Conservation (phyloP, 108 stramenopile genomes). For the Skeletonema tropicum region DNA sequence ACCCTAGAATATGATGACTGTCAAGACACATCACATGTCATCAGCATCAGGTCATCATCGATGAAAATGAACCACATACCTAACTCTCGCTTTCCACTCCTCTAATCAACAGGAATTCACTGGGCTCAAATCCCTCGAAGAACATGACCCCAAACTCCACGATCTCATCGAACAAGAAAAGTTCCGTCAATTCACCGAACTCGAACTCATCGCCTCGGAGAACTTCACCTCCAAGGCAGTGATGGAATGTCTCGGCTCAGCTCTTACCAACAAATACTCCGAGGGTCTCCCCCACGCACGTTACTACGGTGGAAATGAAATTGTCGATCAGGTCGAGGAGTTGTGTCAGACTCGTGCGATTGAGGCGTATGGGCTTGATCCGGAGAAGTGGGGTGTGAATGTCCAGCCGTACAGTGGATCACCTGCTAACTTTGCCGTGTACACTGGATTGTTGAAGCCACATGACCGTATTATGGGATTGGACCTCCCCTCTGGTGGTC, state of each 20-base stretch:
- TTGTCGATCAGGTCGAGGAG: conserved; percentile 96
- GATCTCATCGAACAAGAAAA: conserved; percentile 97
- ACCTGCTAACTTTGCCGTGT: conserved; percentile 99
- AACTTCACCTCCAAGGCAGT: conserved; percentile 99
- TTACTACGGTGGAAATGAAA: conserved; percentile 99
- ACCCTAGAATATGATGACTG: not conserved
- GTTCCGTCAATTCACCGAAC: conserved; percentile 92
- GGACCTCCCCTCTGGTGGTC: conserved; percentile 98
- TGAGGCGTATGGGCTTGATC: conserved; percentile 93
- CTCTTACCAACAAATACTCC: conserved; percentile 99
- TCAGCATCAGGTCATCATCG: conserved; percentile 2
- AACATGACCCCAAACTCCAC: conserved; percentile 95
- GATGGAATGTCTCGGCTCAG: conserved; percentile 98
- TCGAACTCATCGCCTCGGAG: conserved; percentile 99
- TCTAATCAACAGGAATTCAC: conserved; percentile 70
- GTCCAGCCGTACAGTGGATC: conserved; percentile 97
- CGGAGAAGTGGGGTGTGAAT: conserved; percentile 99
- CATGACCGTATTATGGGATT: conserved; percentile 99
- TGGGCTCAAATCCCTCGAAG: conserved; percentile 89
- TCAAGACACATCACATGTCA: conserved; percentile 1
- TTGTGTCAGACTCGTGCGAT: conserved; percentile 96
- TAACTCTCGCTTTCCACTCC: not conserved
- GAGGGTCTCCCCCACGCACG: conserved; percentile 98
- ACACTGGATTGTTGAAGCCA: conserved; percentile 95
- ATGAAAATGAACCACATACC: not conserved